Percentiles rank a stretch among this genome's conserved stretches.
Conservation (phyloP, 1,284 basidiomycete genomes). For the Fomes fomentarius region DNA sequence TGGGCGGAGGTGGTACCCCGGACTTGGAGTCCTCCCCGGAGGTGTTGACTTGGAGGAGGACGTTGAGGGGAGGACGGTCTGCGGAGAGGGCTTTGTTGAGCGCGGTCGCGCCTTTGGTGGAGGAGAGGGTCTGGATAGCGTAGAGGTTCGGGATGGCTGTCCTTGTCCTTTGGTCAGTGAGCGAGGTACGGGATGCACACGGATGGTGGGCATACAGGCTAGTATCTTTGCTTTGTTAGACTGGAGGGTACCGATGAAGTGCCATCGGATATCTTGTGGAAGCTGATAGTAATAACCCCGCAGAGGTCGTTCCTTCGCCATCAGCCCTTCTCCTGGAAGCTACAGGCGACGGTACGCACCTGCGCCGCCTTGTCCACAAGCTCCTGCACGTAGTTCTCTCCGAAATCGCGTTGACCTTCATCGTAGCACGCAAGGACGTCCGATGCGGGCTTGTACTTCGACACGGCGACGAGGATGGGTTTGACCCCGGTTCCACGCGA, state of each 20-base stretch:
- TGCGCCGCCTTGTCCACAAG: slow-evolving; percentile 85
- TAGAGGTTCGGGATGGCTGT: slow-evolving; percentile 89
- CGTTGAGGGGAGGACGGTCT: slow-evolving; percentile 61
- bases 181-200: slow-evolving; percentile 1
- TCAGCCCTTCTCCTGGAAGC: slow-evolving; percentile 2
- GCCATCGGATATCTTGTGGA: slow-evolving; percentile 88
- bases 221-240: slow-evolving; percentile 94
- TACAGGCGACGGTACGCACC: slow-evolving; percentile 47
- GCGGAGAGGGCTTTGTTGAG: slow-evolving; percentile 79
- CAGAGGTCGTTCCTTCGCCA: background rate
- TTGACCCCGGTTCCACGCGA: slow-evolving; percentile 17
- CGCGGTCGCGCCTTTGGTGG: slow-evolving; percentile 80
- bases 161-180: slow-evolving; percentile 8
- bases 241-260: slow-evolving; percentile 95
- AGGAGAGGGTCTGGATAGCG: slow-evolving; percentile 90
- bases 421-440: slow-evolving; percentile 87
- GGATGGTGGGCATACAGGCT: slow-evolving; percentile 57
- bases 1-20: slow-evolving; percentile 75
- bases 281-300: slow-evolving; percentile 51
- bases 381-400: slow-evolving; percentile 98
- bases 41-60: slow-evolving; percentile 94
- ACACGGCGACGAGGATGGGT: slow-evolving; percentile 82
- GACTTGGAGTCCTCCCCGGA: slow-evolving; percentile 91
- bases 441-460: slow-evolving; percentile 90
- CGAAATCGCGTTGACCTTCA: slow-evolving; percentile 87